These are phyloP conservation scores for Xylaria venustula DNA, from an alignment of 495 filamentous ascomycete species.

Conservation along the genomic window DNA sequence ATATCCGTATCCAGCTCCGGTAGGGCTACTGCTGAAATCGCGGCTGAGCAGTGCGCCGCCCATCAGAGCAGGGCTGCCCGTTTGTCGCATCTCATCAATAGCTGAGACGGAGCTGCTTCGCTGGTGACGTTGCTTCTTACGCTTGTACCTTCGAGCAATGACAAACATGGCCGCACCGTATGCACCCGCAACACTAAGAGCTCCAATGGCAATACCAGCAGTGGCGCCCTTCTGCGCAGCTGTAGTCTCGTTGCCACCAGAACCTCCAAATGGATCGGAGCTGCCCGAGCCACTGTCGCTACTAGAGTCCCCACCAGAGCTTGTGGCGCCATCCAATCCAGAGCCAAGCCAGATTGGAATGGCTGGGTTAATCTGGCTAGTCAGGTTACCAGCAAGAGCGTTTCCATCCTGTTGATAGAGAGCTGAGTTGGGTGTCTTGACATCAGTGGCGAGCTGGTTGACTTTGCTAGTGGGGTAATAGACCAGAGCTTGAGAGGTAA, in stretches of 20 bases:
- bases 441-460: slow-evolving; percentile 57
- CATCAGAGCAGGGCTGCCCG: slow-evolving; percentile 57
- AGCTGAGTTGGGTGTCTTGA: slow-evolving; percentile 64
- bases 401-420: slow-evolving; percentile 68
- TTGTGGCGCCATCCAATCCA: slow-evolving; percentile 31
- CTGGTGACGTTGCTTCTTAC: slow-evolving; percentile 75
- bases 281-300: slow-evolving; percentile 20
- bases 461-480: slow-evolving; percentile 70
- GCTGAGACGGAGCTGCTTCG: slow-evolving; percentile 68
- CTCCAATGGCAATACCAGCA: slow-evolving; percentile 78
- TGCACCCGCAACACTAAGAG: slow-evolving; percentile 76
- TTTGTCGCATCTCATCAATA: slow-evolving; percentile 53
- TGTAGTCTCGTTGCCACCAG: slow-evolving; percentile 41
- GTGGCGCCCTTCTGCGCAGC: slow-evolving; percentile 66
- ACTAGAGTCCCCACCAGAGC: slow-evolving; percentile 25
- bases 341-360: slow-evolving; percentile 72
- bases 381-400: slow-evolving; percentile 60
- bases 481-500: slow-evolving; percentile 76
- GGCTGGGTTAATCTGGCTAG: slow-evolving; percentile 77
- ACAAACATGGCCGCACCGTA: slow-evolving; percentile 99
- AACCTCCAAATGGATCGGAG: slow-evolving; percentile 39
- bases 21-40: slow-evolving; percentile 45
- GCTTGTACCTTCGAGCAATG: slow-evolving; percentile 89
- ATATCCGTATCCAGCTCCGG: slow-evolving; percentile 30
- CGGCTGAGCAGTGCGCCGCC: slow-evolving; percentile 50